These are phyloP conservation scores for Plasmodium billcollinsi DNA, from an alignment of 169 alveolate genomes.

Conservation along the genomic window DNA sequence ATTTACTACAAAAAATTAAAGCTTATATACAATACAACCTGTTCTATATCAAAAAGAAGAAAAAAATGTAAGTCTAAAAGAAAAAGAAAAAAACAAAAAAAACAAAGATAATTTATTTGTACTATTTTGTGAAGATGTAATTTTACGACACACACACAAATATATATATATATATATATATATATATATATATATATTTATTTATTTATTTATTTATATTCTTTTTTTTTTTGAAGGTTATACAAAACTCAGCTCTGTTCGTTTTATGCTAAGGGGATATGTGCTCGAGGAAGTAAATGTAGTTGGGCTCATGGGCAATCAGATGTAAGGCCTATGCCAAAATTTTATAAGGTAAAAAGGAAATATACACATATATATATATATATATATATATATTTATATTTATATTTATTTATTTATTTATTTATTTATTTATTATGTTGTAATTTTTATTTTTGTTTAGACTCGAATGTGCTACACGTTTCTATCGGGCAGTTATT, in stretches of 20 bases:
- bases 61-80: background rate
- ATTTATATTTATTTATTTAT: background rate
- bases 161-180: conserved; percentile 5
- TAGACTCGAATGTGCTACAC: conserved; percentile 74
- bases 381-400: background rate
- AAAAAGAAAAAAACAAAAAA: background rate
- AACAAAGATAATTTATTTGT: no score
- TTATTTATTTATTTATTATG: background rate
- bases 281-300: conserved; percentile 62
- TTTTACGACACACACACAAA: background rate
- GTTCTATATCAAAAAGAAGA: no score
- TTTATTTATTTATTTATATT: background rate
- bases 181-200: background rate
- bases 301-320: conserved; percentile 70
- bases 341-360: conserved; percentile 42
- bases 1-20: no score
- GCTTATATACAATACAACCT: no score
- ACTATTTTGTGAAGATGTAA: no score
- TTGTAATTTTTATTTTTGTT: background rate
- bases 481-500: conserved; percentile 54
- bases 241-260: conserved; percentile 70
- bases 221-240: conserved; percentile 11
- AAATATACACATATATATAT: background rate
- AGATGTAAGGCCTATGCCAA: conserved; percentile 69
- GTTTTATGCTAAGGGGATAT: conserved; percentile 61